Evolutionary conservation across 495 filamentous ascomycete genomes (phyloP), one percentile per base, ranked within the genome.

Genomic region (Copromyces sp.): DNA sequence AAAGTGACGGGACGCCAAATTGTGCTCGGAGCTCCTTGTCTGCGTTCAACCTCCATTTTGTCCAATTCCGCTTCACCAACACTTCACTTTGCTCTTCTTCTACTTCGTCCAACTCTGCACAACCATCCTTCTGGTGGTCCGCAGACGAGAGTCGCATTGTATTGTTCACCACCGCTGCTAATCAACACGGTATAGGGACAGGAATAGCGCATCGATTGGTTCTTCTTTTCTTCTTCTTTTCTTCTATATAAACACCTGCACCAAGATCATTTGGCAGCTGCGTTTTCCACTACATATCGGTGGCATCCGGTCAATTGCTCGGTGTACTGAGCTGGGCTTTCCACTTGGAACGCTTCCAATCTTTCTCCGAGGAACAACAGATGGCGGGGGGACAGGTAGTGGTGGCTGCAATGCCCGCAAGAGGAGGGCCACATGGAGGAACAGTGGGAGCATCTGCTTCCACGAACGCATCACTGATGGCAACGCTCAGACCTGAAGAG

Each of bases 401-500:
- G 32, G 72, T 72, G 32, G 73, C 39, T 24, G 44, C 45, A 24
- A 44, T 75, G 71, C 71, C 78, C 24, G 59, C 40, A 42, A 71
- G 41, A 32, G 65, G 69, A 44, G 73, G 61, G 9, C 16, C 24
- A 39, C 41, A 29, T 38, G 40, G 41, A n/a, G 38, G 42, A 9
- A 53, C 53, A 40, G 68, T 44, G 38, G 71, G 35, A 17, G 59
- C 39, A 39, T 39, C 24, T 20, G 71, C 53, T 4, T 61, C 53
- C 6, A 6, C 59, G 39, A 75, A 71, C 12, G 39, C 14, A 4
- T 71, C 71, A 9, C 39, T 74, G 47, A 74, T 74, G 37, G 35
- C 74, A 32, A 75, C 79, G 65, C 80, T 79, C 70, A 70, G 69
- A 1, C 53, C 73, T 8, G 75, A 78, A n/a, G 76, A 75, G 39